These are phyloP conservation scores for Pseudonitzschia pungens DNA, from an alignment of 108 stramenopile species.

Conservation along the genomic window DNA sequence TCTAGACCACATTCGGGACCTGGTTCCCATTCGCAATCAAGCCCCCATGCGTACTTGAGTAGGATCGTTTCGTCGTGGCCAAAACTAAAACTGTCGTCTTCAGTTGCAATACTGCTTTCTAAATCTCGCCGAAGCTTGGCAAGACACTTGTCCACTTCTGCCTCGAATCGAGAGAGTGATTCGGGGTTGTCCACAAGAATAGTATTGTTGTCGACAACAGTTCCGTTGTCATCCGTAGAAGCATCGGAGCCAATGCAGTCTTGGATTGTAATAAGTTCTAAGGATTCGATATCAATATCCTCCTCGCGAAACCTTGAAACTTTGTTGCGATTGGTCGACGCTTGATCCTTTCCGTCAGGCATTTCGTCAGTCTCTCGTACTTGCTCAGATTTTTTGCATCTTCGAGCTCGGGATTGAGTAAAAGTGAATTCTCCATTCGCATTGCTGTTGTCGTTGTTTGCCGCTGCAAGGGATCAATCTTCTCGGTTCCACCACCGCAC, in stretches of 20 bases:
- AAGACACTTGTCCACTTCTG: slow-evolving; percentile 8
- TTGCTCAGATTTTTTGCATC: neutral
- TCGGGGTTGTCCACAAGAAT: slow-evolving; percentile 7
- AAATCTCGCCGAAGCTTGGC: neutral
- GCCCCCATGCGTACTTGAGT: slow-evolving; percentile 32
- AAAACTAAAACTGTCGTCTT: neutral
- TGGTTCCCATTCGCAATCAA: slow-evolving; percentile 53
- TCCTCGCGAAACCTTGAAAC: neutral
- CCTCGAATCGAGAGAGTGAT: neutral
- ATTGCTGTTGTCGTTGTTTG: slow-evolving; percentile 5
- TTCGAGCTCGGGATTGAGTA: slow-evolving; percentile 25
- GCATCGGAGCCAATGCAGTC: neutral
- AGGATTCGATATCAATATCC: slow-evolving; percentile 5
- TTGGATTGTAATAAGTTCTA: neutral
- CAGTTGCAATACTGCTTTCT: neutral
- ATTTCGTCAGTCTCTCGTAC: neutral
- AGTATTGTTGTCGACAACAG: neutral
- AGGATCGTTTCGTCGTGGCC: neutral
- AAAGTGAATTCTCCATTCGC: slow-evolving; percentile 20
- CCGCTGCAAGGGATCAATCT: slow-evolving; percentile 15
- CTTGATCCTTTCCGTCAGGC: neutral
- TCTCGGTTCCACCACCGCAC: slow-evolving; percentile 35
- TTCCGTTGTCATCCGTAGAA: neutral
- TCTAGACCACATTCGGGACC: slow-evolving; percentile 23
- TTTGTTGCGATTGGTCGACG: neutral